Conservation (phyloP, 2,329 filamentous ascomycete genomes). For the Pseudophaeomoniella oleicola region DNA sequence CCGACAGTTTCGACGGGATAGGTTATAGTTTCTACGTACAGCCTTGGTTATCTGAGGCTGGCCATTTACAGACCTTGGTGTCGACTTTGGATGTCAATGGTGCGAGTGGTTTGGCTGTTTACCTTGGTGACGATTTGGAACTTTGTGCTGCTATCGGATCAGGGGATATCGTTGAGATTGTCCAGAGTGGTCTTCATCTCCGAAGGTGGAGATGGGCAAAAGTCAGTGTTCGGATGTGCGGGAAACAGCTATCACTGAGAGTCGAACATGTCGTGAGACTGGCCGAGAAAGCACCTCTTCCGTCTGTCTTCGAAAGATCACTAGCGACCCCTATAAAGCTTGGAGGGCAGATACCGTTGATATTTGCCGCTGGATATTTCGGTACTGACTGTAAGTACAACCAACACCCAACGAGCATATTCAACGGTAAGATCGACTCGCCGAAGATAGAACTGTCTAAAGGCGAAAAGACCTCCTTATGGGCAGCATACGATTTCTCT, state of each 20-base stretch:
- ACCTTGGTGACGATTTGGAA: slow-evolving; percentile 2
- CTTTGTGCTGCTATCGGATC: slow-evolving; percentile 5
- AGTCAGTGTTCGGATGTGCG: not conserved
- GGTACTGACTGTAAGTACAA: not conserved
- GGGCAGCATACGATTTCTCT: slow-evolving; percentile 6
- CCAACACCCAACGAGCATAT: slow-evolving; percentile 3
- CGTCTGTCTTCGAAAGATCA: not conserved
- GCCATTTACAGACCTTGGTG: slow-evolving; percentile 4
- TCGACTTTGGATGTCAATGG: slow-evolving; percentile 5
- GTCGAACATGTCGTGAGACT: not conserved
- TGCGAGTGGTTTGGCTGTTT: slow-evolving; percentile 5
- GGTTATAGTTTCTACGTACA: slow-evolving; percentile 6
- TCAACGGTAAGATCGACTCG: slow-evolving; percentile 8
- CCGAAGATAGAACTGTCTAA: slow-evolving; percentile 1
- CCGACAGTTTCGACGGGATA: not conserved
- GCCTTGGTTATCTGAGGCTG: slow-evolving; percentile 1
- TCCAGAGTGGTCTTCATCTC: not conserved
- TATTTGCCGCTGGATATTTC: not conserved
- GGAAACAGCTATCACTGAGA: not conserved
- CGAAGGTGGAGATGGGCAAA: not conserved
- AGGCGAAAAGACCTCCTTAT: not conserved
- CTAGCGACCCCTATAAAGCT: not conserved
- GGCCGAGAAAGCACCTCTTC: not conserved
- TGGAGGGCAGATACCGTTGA: not conserved
- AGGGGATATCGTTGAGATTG: slow-evolving; percentile 1